Percentiles rank a stretch among this genome's conserved stretches.
These are phyloP conservation scores for Boletus bicolor DNA, from an alignment of 768 basidiomycete genomes.

Conservation along the genomic window DNA sequence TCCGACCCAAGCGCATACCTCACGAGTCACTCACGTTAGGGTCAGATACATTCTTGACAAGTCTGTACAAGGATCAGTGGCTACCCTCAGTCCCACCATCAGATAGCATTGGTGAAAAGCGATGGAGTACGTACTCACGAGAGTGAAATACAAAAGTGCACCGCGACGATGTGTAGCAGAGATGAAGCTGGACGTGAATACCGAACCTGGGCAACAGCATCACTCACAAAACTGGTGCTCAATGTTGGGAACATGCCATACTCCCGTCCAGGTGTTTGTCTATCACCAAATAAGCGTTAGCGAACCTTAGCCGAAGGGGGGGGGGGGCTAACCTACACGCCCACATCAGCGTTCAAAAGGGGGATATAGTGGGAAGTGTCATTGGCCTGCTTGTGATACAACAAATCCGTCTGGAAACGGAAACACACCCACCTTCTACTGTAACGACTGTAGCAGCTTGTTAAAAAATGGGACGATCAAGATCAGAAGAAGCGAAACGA, in stretches of 20 bases:
- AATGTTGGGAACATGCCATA: not conserved
- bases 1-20: not conserved
- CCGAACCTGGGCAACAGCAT: not conserved
- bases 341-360: not conserved
- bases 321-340: not conserved
- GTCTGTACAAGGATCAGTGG: not conserved
- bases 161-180: not conserved
- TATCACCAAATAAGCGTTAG: not conserved
- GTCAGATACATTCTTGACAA: not conserved
- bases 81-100: not conserved
- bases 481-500: constrained; percentile 3
- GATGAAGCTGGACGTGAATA: not conserved
- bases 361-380: constrained; percentile 3
- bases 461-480: constrained; percentile 1
- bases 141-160: not conserved
- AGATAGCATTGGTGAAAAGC: not conserved
- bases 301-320: not conserved
- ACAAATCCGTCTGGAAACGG: not conserved
- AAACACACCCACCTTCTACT: not conserved
- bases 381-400: not conserved
- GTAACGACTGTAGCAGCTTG: not conserved
- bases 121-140: not conserved
- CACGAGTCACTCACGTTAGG: not conserved
- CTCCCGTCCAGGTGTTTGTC: not conserved
- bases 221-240: not conserved